Evolutionary conservation across 192 early-diverging fungal genomes (phyloP), one percentile per base, ranked within the genome.

Genomic region (Podila horticola): DNA sequence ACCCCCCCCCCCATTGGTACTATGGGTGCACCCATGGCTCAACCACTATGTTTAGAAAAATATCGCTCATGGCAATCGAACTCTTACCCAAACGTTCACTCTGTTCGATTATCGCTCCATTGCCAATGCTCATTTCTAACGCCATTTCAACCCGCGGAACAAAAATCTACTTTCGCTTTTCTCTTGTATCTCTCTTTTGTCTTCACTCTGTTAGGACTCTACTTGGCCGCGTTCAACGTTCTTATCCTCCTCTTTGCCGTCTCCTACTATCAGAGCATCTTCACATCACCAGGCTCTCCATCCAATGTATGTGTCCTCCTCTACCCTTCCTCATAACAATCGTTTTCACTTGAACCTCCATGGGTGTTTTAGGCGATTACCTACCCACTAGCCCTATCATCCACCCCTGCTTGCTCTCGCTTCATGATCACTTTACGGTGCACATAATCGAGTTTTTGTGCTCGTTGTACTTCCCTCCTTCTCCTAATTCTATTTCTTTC

Each of bases 251-350:
- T 89, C 41, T 74, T 82, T 19, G 69, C 82, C n/a, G 61, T 77
- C n/a, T 86, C 86, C 5, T 89, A 89, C 45, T 62, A 66, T 11
- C 67, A 84, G 24, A 82, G 84, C 49, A 67, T 89, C 10, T 71
- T 62, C 34, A 55, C 60, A 36, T 65, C 30, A 3, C 86, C 88
- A 29, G 88, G 86, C n/a, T 79, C 82, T 31, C 82, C 86, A n/a
- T 65, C 74, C 64, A 79, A 82, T 66, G 84, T 70, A 85, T 19
- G 12, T 29, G 20, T 28, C 5, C 29, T 58, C 17, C n/a, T 20
- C 15, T 38, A 9, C 33, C n/a, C 4, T 41, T 48, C 24, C 2
- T 34, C 33, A 38, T 38, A 31, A 60, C 52, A n/a, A 24, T 22
- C n/a, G 24, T 11, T 24, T 26, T 24, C 52, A 55, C 52, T 45